These are phyloP conservation scores for Komagataella ulmi DNA, from an alignment of 805 yeast species.

Conservation along the genomic window DNA sequence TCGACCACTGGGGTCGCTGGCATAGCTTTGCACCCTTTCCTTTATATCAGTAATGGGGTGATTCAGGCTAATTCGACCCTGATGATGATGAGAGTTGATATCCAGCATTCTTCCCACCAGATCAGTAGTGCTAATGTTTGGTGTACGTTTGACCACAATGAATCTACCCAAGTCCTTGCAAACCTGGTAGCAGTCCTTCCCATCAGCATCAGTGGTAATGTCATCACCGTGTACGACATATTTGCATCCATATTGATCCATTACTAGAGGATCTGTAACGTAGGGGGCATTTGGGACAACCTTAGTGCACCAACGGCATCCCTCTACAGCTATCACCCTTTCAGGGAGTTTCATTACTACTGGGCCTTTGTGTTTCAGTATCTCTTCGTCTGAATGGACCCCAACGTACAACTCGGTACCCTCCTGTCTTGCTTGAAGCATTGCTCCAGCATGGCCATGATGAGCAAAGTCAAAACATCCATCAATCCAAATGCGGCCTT, in stretches of 20 bases:
- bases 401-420: constrained; percentile 75
- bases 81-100: constrained; percentile 46
- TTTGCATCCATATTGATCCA: constrained; percentile 63
- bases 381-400: constrained; percentile 86
- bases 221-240: constrained; percentile 99
- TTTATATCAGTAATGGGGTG: constrained; percentile 21
- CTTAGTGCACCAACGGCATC: constrained; percentile 78
- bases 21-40: constrained; percentile 36
- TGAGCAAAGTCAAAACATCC: constrained; percentile 98
- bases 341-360: constrained; percentile 83
- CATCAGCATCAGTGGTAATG: constrained; percentile 91
- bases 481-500: constrained; percentile 77
- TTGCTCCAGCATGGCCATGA: constrained; percentile 95
- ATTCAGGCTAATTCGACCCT: constrained; percentile 15
- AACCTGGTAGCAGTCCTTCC: constrained; percentile 80
- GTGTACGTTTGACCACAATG: constrained; percentile 85
- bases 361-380: constrained; percentile 74
- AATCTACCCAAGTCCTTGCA: constrained; percentile 81
- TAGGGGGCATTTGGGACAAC: constrained; percentile 79
- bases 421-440: constrained; percentile 79
- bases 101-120: constrained; percentile 79
- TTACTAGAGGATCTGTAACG: constrained; percentile 73
- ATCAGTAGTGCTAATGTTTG: constrained; percentile 90
- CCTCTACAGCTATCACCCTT: constrained; percentile 71
- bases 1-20: constrained; percentile 50